These are phyloP conservation scores for Puccinia horiana DNA, from an alignment of 1,284 basidiomycete genomes.

Conservation along the genomic window DNA sequence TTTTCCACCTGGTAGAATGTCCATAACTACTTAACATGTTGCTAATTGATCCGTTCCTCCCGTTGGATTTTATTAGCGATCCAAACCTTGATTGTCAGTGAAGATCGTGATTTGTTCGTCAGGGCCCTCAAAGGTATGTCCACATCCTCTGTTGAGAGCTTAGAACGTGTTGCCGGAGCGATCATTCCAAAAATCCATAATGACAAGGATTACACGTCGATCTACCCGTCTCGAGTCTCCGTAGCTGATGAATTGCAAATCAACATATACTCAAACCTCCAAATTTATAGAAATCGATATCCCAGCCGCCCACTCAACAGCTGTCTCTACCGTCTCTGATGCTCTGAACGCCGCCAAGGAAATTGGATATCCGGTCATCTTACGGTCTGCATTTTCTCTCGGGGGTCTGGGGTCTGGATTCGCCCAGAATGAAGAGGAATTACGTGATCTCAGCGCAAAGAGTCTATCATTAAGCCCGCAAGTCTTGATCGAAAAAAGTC, in stretches of 20 bases:
- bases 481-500: slow-evolving; percentile 93
- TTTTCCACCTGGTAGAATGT: background rate
- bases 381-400: slow-evolving; percentile 95
- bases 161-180: no score
- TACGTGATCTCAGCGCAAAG: slow-evolving; percentile 90
- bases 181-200: background rate
- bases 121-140: slow-evolving; percentile 85
- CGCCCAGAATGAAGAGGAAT: slow-evolving; percentile 89
- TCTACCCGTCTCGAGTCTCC: background rate
- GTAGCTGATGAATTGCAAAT: background rate
- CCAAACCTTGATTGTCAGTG: slow-evolving; percentile 88
- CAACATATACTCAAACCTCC: background rate
- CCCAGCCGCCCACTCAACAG: slow-evolving; percentile 93
- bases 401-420: slow-evolving; percentile 99
- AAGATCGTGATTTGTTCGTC: slow-evolving; percentile 96
- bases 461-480: slow-evolving; percentile 88
- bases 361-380: slow-evolving; percentile 97
- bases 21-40: background rate
- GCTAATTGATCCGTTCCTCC: background rate
- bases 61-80: slow-evolving; percentile 63
- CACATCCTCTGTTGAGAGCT: slow-evolving; percentile 26
- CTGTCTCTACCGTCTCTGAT: slow-evolving; percentile 90
- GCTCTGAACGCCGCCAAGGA: slow-evolving; percentile 84
- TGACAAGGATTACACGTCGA: background rate
- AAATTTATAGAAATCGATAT: slow-evolving; percentile 84